Base-by-base conservation (phyloP, 129 eudicot species). In the Artemisia tridentata region DNA sequence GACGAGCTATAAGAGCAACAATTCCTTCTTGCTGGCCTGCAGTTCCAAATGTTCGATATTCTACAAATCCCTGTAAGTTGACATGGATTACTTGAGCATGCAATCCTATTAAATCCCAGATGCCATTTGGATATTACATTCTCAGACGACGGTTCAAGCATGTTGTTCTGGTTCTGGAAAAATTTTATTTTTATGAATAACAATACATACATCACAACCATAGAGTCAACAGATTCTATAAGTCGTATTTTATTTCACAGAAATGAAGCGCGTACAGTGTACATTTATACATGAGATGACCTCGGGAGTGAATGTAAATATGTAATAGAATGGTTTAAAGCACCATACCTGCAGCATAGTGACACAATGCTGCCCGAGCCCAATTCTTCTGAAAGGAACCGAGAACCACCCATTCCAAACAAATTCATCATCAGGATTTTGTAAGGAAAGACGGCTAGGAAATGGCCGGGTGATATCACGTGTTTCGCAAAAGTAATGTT, bases 391-490 rank as follows among this genome's bases (percentile, higher is more conserved):
- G 77, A 91, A 91, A 67, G 98, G 79, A 62, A 58, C 64, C 7
- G 96, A 86, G 64, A 91, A 79, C 98, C 98, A 91, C 68, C 84
- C 85, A 48, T 91, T 91, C 98, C 98, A 91, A 65, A 91, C 93
- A 79, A 88, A 91, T 77, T 91, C 98, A 60, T 88, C 93, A 81
- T 91, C 98, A 9, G 98, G 96, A 43, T 68, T 67, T 34, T 77
- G 78, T 78, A 84, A 59, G 13, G 96, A 61, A 84, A 82, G 67
- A 46, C 83, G 89, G 73, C 98, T 91, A 15, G 98, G 98, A 68
- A 91, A 91, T 23, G 98, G 96, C 46, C 96, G 78, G 45, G 93
- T 91, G 20, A 88, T 80, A 74, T 91, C 98, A 80, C 96, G 79
- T 11, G 87, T 75, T 75, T 91, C 98, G 71, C 98, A 91, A 77